Conservation (phyloP, 129 eudicot species). For the Dittrichia graveolens region DNA sequence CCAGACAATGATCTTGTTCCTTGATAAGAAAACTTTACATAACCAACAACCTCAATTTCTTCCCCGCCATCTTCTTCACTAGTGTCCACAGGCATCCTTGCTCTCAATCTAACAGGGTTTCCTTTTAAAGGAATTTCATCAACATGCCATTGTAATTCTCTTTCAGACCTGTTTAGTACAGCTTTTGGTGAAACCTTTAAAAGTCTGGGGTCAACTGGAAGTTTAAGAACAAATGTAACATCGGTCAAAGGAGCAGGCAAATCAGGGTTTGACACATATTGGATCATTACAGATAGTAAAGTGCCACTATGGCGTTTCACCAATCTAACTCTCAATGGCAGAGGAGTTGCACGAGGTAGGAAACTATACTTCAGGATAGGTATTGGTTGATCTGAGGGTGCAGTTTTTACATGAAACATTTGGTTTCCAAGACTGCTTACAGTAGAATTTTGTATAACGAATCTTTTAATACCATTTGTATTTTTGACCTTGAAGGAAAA, state of each 20-base stretch:
- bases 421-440: slow-evolving; percentile 84
- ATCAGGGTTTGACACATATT: slow-evolving; percentile 84
- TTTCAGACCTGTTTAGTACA: slow-evolving; percentile 82
- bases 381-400: slow-evolving; percentile 66
- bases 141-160: slow-evolving; percentile 87
- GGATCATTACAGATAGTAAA: slow-evolving; percentile 87
- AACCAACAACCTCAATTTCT: slow-evolving; percentile 74
- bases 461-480: slow-evolving; percentile 65
- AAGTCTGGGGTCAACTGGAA: slow-evolving; percentile 87
- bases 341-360: slow-evolving; percentile 72
- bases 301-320: slow-evolving; percentile 86
- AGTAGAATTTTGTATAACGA: slow-evolving; percentile 59
- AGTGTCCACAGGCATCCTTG: slow-evolving; percentile 82
- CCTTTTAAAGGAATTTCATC: slow-evolving; percentile 83
- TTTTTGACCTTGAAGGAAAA: slow-evolving; percentile 84
- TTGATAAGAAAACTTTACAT: slow-evolving; percentile 68
- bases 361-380: slow-evolving; percentile 79
- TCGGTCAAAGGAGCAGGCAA: slow-evolving; percentile 65
- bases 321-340: slow-evolving; percentile 75
- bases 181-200: slow-evolving; percentile 88
- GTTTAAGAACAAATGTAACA: slow-evolving; percentile 74
- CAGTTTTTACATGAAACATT: slow-evolving; percentile 75
- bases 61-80: slow-evolving; percentile 70
- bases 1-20: slow-evolving; percentile 79
- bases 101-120: slow-evolving; percentile 77